Conservation (phyloP, 768 basidiomycete genomes). For the Kwoniella shandongensis region DNA sequence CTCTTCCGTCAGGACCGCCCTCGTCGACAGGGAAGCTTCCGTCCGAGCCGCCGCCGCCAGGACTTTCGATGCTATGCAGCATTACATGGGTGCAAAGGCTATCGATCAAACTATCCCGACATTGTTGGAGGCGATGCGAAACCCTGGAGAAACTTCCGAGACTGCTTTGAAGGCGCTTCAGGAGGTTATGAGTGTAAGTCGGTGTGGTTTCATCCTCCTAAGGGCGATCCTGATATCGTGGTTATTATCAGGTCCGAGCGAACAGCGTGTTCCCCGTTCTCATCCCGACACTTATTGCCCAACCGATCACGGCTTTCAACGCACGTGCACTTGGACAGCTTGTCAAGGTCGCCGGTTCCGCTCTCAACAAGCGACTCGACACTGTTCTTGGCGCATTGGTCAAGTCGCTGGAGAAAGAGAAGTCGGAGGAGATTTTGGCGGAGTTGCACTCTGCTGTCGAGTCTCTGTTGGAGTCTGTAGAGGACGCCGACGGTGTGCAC, state of each 20-base stretch:
- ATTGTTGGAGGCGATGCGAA: conserved; percentile 83
- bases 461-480: conserved; percentile 73
- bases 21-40: conserved; percentile 82
- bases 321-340: conserved; percentile 84
- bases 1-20: conserved; percentile 72
- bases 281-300: conserved; percentile 85
- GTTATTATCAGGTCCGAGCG: conserved; percentile 70
- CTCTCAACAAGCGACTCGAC: conserved; percentile 77
- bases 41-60: conserved; percentile 87
- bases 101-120: conserved; percentile 98
- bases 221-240: background rate
- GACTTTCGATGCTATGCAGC: conserved; percentile 88
- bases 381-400: conserved; percentile 77
- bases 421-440: conserved; percentile 66
- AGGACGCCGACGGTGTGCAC: conserved; percentile 83
- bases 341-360: conserved; percentile 88
- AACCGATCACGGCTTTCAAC: conserved; percentile 93
- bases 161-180: conserved; percentile 88
- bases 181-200: conserved; percentile 87
- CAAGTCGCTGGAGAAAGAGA: conserved; percentile 65
- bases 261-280: conserved; percentile 94
- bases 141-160: conserved; percentile 89
- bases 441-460: conserved; percentile 75
- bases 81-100: conserved; percentile 81
- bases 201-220: background rate